Base-by-base conservation (phyloP, 768 basidiomycete species). In the Asterophora parasitica region DNA sequence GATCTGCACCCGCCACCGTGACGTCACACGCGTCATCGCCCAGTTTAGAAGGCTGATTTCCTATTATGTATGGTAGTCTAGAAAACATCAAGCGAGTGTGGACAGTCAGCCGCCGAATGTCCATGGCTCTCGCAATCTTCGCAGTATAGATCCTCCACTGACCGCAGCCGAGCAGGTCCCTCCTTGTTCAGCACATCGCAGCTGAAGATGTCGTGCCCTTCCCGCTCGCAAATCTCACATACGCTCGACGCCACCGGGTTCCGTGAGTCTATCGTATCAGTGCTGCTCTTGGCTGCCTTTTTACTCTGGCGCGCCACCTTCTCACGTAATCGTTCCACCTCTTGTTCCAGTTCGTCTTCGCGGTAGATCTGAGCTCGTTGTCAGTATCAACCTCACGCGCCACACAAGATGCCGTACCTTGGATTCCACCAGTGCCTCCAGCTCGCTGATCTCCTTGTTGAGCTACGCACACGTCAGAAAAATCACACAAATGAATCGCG, bases 361-460 rank as follows among this genome's bases (percentile, higher is more conserved):
- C 85, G 83, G 61, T 92, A 92, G 53, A 93, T 92, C 88, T 91
- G 51, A 23, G 9, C 35, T 49, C 17, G 26, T 23, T 15, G 35
- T 17, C 13, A 20, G n/a, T 11, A 30, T 11, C 4, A 4, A 17
- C 11, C 12, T 46, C 16, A 13, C 23, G 23, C 23, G 23, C 23
- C 23, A 43, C 16, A 38, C 13, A 23, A 33, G 15, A 12, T 5
- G 42, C 10, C 65, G 47, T 51, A 90, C 91, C 81, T 96, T 97
- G 45, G 89, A 79, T 63, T 99, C 95, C n/a, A 97, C 83, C 34
- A 99, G 73, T 32, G 85, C 78, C 65, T 98, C 95, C 15, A 97
- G 76, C 62, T 97, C 93, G 45, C 84, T 81, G 42, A 98, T 87
- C 69, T 97, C 92, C 58, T 92, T 88, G 66, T 90, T 86, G 50